Percentiles rank a stretch among this genome's conserved stretches.
These are phyloP conservation scores for Aspergillus incahuasiensis DNA, from an alignment of 495 filamentous ascomycete genomes.

Conservation along the genomic window DNA sequence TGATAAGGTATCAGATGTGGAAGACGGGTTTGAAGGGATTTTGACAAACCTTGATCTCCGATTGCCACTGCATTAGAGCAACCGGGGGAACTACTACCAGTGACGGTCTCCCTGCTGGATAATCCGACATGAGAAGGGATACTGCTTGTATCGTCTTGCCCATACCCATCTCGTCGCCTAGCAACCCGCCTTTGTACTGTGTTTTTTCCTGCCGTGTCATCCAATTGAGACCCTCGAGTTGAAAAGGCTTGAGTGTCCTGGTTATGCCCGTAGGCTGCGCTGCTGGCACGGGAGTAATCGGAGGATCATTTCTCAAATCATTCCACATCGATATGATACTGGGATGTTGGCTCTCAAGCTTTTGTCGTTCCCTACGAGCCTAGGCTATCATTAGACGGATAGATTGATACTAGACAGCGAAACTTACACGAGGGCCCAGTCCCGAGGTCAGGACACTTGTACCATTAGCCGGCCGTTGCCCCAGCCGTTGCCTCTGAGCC, in stretches of 20 bases:
- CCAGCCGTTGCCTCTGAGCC: background rate
- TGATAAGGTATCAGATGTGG: background rate
- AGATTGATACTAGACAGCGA: background rate
- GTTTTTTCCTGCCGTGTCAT: conserved; percentile 85
- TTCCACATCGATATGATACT: conserved; percentile 78
- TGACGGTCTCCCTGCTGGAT: conserved; percentile 72
- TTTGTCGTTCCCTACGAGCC: conserved; percentile 50
- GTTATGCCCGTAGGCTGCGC: conserved; percentile 74
- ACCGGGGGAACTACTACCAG: conserved; percentile 92
- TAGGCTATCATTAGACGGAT: conserved; percentile 12
- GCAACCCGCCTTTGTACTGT: conserved; percentile 77
- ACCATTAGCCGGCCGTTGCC: background rate
- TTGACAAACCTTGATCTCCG: conserved; percentile 64
- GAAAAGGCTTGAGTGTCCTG: conserved; percentile 82
- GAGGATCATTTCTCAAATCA: conserved; percentile 60
- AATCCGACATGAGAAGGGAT: conserved; percentile 95
- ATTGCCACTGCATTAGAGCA: conserved; percentile 94
- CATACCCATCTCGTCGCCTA: conserved; percentile 97
- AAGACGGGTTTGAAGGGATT: background rate
- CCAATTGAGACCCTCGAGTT: conserved; percentile 90
- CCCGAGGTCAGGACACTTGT: background rate
- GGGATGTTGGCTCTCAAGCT: conserved; percentile 74
- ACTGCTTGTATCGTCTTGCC: conserved; percentile 98
- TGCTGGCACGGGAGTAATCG: conserved; percentile 60
- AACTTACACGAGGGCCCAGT: conserved; percentile 34